Evolutionary conservation across 139 green algal genomes (phyloP).

Genomic region (Picochlorum sp.): DNA sequence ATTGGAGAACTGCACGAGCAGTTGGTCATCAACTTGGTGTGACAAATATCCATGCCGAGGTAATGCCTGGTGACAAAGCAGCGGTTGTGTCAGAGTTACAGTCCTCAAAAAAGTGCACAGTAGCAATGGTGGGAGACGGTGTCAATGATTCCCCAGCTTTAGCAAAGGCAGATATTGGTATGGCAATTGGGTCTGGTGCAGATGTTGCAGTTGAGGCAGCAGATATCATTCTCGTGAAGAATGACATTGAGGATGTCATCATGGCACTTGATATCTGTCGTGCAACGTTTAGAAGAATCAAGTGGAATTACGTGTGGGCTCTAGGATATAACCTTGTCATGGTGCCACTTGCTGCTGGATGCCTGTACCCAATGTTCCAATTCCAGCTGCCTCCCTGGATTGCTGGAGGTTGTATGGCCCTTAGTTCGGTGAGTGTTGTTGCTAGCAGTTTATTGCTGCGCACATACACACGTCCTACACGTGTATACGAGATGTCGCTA

Average conservation of each 20-base stretch:
- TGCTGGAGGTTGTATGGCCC: constrained; percentile 81
- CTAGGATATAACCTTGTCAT: constrained; percentile 89
- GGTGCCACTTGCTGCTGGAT: constrained; percentile 68
- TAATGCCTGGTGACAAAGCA: constrained; percentile 57
- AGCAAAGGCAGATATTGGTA: constrained; percentile 79
- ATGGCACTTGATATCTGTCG: constrained; percentile 78
- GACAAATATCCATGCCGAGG: constrained; percentile 35
- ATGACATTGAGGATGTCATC: constrained; percentile 81
- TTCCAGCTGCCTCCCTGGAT: constrained; percentile 87
- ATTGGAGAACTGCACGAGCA: constrained; percentile 67
- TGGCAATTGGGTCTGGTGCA: constrained; percentile 74
- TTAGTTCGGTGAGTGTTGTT: constrained; percentile 79
- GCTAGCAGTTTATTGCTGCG: constrained; percentile 71
- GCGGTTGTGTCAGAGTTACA: constrained; percentile 46
- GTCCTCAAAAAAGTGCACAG: constrained; percentile 28
- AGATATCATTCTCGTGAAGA: constrained; percentile 88
- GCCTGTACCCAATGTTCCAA: constrained; percentile 47
- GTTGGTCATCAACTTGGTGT: constrained; percentile 64
- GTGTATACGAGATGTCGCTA: constrained; percentile 7
- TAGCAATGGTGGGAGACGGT: constrained; percentile 97
- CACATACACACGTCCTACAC: constrained; percentile 50
- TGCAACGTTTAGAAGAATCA: constrained; percentile 76
- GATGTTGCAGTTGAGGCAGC: constrained; percentile 79
- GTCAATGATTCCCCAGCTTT: constrained; percentile 96
- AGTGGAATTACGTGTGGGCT: constrained; percentile 87